Evolutionary conservation across 1,284 basidiomycete genomes (phyloP).

Genomic region (Takashimella koratensis): DNA sequence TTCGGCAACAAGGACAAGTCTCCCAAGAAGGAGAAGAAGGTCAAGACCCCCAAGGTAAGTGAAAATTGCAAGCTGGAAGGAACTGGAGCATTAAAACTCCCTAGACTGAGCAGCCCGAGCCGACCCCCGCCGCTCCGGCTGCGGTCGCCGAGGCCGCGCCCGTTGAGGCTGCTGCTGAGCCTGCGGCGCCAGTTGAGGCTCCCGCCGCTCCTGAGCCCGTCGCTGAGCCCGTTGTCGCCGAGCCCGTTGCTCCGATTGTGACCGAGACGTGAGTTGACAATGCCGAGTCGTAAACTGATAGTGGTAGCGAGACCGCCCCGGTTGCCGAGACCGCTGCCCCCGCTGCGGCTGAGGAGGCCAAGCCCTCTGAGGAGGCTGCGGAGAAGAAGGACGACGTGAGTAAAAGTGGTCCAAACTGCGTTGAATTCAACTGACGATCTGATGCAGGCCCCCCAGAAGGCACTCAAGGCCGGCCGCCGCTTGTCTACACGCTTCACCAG

Average conservation of each 20-base stretch:
- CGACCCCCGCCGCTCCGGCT: slow-evolving; percentile 16
- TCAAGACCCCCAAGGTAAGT: slow-evolving; percentile 42
- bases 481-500: slow-evolving; percentile 43
- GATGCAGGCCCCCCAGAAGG: slow-evolving; percentile 20
- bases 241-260: not conserved
- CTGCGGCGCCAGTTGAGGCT: slow-evolving; percentile 7
- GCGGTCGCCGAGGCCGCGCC: slow-evolving; percentile 4
- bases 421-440: not conserved
- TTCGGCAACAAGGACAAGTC: slow-evolving; percentile 30
- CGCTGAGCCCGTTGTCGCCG: not conserved
- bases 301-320: slow-evolving; percentile 1
- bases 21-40: slow-evolving; percentile 42
- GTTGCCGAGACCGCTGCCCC: slow-evolving; percentile 5
- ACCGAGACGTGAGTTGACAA: not conserved
- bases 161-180: slow-evolving; percentile 4
- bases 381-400: slow-evolving; percentile 12
- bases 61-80: too few relatives aligned
- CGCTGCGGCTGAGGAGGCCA: slow-evolving; percentile 3
- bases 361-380: slow-evolving; percentile 1
- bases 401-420: too few relatives aligned
- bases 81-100: not conserved
- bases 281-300: not conserved
- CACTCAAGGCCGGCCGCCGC: slow-evolving; percentile 39
- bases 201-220: slow-evolving; percentile 10
- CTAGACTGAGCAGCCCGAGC: slow-evolving; percentile 36